Percentiles rank a stretch among this genome's conserved stretches.
phyloP scores from a whole-genome alignment of 148 eudicot genomes.

The Bassia scoparia region DNA sequence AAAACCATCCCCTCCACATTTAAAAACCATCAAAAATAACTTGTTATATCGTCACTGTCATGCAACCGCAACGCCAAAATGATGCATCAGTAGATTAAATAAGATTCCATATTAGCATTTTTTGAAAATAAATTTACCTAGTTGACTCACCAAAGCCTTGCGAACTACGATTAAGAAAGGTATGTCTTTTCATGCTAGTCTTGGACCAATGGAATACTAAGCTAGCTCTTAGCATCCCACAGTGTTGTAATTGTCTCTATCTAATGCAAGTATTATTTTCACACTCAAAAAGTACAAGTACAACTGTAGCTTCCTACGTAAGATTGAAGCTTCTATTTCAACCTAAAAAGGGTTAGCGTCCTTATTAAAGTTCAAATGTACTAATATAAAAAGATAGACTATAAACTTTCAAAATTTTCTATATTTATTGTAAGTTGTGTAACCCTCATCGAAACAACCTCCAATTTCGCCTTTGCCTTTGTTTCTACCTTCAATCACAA shows the following conservation, averaged over 20 bases:
- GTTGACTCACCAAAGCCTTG: slow-evolving; percentile 80
- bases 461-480: no score
- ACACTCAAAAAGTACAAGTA: no score
- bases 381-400: no score
- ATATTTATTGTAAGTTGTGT: no score
- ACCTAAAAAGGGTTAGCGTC: no score
- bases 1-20: slow-evolving; percentile 87
- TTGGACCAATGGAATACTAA: slow-evolving; percentile 90
- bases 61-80: slow-evolving; percentile 48
- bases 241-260: slow-evolving; percentile 97
- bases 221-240: slow-evolving; percentile 91
- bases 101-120: background rate
- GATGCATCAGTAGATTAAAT: slow-evolving; percentile 15
- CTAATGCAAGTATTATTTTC: no score
- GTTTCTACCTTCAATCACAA: no score
- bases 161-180: slow-evolving; percentile 84
- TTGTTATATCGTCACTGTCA: slow-evolving; percentile 84
- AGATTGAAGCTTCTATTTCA: no score
- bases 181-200: slow-evolving; percentile 86
- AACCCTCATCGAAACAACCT: no score
- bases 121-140: slow-evolving; percentile 37
- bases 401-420: no score
- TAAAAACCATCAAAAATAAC: slow-evolving; percentile 68
- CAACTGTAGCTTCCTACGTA: no score
- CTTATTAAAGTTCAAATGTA: no score